Conservation (phyloP, 2,329 filamentous ascomycete genomes). For the Trichoderma guizhouense region DNA sequence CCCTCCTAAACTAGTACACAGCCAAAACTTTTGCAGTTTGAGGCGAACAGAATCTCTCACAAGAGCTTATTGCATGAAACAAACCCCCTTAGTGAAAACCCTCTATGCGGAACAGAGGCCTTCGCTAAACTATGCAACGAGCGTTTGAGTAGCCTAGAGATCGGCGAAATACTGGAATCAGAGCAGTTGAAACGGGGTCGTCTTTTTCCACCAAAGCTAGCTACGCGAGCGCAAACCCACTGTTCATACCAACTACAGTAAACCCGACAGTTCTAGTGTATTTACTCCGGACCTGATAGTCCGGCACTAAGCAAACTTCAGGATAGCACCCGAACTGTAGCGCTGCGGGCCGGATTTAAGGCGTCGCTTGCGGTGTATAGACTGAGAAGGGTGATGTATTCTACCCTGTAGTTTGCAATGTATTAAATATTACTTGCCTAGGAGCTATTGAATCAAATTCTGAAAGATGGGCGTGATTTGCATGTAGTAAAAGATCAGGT, state of each 20-base stretch:
- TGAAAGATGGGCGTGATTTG: neutral
- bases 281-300: too few relatives aligned
- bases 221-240: neutral
- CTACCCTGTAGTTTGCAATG: neutral
- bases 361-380: too few relatives aligned
- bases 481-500: neutral
- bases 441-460: neutral
- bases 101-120: neutral
- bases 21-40: neutral
- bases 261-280: too few relatives aligned
- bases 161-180: neutral
- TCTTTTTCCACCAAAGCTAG: neutral
- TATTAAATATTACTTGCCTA: neutral
- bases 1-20: neutral
- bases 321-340: too few relatives aligned
- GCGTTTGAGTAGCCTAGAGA: neutral
- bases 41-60: neutral
- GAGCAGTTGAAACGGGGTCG: neutral
- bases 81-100: neutral
- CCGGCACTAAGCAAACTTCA: too few relatives aligned
- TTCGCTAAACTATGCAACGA: neutral
- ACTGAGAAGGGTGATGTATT: neutral
- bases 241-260: neutral
- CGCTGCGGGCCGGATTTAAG: too few relatives aligned
- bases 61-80: neutral